These are phyloP conservation scores for Hondaea fermentalgiana DNA, from an alignment of 108 stramenopile species.

Conservation along the genomic window DNA sequence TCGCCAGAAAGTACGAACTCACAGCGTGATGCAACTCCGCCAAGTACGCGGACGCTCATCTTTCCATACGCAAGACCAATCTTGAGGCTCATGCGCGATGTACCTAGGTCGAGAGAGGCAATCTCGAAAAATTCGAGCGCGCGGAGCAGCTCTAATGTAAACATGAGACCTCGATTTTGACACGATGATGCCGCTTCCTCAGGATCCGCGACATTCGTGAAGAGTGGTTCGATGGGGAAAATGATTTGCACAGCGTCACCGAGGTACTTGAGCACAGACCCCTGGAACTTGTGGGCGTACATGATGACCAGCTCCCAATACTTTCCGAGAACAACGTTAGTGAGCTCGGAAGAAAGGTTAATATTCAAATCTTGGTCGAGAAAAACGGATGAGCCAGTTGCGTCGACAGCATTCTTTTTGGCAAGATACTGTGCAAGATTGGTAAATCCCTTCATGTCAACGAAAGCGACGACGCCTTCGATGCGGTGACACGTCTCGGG, in stretches of 20 bases:
- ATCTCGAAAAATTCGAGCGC: background rate
- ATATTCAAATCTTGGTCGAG: background rate
- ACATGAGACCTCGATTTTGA: background rate
- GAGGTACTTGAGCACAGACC: background rate
- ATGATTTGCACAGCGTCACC: background rate
- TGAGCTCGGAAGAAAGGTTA: background rate
- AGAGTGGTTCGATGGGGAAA: background rate
- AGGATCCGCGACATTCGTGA: background rate
- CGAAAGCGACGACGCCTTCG: background rate
- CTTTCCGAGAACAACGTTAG: background rate
- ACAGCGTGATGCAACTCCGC: background rate
- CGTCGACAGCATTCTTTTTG: background rate
- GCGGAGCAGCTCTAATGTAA: background rate
- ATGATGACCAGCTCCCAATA: conserved; percentile 13
- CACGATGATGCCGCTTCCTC: background rate
- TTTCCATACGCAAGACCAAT: conserved; percentile 2
- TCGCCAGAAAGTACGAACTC: background rate
- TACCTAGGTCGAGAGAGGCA: background rate
- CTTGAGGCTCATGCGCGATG: background rate
- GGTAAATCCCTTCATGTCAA: background rate
- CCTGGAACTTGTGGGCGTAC: conserved; percentile 2
- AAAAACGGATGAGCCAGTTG: background rate
- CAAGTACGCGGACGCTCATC: background rate
- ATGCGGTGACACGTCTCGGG: background rate
- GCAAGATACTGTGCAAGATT: background rate